A percentile compares a stretch with the other conserved stretches of the same genome.
phyloP scores from a whole-genome alignment of 345 rosid species.

The Viola odorata region DNA sequence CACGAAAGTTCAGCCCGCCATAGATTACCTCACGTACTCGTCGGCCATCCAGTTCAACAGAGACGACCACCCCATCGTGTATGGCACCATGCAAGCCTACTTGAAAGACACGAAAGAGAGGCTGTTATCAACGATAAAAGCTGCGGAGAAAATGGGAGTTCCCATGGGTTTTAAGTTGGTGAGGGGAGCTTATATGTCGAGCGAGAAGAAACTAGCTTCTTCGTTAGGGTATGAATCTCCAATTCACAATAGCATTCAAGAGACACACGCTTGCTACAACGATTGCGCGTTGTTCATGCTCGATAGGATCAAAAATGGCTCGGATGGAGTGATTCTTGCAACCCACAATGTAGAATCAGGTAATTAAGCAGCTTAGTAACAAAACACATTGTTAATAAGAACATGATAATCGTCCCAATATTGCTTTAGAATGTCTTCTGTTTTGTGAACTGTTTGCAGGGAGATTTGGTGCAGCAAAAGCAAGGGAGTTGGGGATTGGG shows the following conservation, averaged over 20 bases:
- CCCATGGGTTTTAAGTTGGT: constrained; percentile 77
- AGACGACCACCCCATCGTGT: constrained; percentile 45
- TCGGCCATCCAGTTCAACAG: constrained; percentile 49
- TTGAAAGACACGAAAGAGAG: constrained; percentile 75
- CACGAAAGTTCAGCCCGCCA: constrained; percentile 69
- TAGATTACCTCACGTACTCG: constrained; percentile 71
- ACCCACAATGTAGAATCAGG: constrained; percentile 91
- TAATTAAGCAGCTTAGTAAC: background rate
- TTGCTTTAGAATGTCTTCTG: background rate
- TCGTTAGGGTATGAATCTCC: constrained; percentile 72
- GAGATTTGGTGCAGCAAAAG: constrained; percentile 52
- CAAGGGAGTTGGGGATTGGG: constrained; percentile 56
- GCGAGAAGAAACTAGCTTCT: constrained; percentile 53
- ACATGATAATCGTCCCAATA: background rate
- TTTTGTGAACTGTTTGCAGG: constrained; percentile 28
- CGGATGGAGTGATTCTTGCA: constrained; percentile 68
- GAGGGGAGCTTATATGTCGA: constrained; percentile 85
- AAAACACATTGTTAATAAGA: background rate
- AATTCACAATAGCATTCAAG: constrained; percentile 55
- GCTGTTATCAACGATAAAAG: constrained; percentile 38
- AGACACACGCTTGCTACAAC: constrained; percentile 74
- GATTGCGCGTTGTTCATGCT: constrained; percentile 69
- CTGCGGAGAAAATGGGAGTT: constrained; percentile 54
- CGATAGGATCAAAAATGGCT: constrained; percentile 47
- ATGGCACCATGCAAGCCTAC: constrained; percentile 73